Percentiles rank a stretch among this genome's conserved stretches.
Conservation (phyloP, 352 stramenopile genomes). For the Phytophthora uliginosa region DNA sequence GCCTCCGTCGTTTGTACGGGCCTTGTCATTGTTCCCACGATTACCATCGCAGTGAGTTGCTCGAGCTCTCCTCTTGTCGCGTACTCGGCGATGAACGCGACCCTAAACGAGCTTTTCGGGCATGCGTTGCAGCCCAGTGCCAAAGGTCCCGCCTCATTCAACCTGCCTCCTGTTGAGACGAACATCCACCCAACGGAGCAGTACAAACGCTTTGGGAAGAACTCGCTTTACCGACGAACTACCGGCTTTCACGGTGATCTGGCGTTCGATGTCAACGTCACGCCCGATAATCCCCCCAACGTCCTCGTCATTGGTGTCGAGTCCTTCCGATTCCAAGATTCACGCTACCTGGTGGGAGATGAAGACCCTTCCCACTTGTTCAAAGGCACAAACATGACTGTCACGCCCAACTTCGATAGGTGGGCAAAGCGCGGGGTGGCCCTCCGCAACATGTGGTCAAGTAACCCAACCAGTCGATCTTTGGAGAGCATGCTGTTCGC, state of each 20-base stretch:
- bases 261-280: background rate
- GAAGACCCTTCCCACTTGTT: conserved; percentile 46
- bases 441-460: conserved; percentile 74
- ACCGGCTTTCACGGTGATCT: background rate
- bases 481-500: conserved; percentile 64
- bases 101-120: background rate
- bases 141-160: background rate
- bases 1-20: background rate
- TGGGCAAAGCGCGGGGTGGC: conserved; percentile 63
- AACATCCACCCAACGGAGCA: background rate
- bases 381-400: conserved; percentile 30
- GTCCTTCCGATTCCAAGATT: conserved; percentile 68
- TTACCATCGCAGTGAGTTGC: background rate
- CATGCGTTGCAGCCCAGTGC: background rate
- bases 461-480: conserved; percentile 62
- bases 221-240: background rate
- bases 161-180: background rate
- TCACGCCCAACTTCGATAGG: conserved; percentile 65
- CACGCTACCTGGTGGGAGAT: conserved; percentile 56
- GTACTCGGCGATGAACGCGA: background rate
- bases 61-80: background rate
- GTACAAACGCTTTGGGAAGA: background rate
- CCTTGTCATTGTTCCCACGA: background rate
- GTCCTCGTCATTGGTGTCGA: conserved; percentile 62
- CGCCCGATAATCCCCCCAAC: conserved; percentile 45